A percentile compares a stretch with the other conserved stretches of the same genome.
These are phyloP conservation scores for Mortierella antarctica DNA, from an alignment of 192 early-diverging fungal species.

Conservation along the genomic window DNA sequence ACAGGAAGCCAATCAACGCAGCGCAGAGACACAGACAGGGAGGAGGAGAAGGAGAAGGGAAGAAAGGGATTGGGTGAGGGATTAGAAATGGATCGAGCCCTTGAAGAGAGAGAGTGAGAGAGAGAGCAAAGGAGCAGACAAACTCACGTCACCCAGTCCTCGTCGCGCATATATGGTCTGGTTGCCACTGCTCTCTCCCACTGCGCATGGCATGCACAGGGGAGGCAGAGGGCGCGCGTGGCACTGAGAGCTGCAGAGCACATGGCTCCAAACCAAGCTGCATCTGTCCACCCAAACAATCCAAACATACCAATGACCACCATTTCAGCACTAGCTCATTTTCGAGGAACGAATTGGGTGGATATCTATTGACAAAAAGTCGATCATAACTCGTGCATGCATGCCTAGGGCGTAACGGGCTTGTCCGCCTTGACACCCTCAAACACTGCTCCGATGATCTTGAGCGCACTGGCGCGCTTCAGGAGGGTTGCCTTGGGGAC, in stretches of 20 bases:
- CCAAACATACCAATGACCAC: too few relatives aligned
- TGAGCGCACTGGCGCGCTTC: conserved; percentile 83
- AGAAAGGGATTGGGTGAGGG: not conserved
- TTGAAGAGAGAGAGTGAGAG: not conserved
- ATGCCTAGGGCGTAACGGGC: conserved; percentile 17
- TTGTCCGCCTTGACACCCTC: conserved; percentile 74
- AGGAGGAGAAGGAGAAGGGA: not conserved
- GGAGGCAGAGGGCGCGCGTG: too few relatives aligned
- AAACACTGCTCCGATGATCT: conserved; percentile 88
- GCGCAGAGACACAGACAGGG: not conserved
- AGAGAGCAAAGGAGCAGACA: too few relatives aligned
- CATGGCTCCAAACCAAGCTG: too few relatives aligned
- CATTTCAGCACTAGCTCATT: too few relatives aligned
- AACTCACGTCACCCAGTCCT: too few relatives aligned
- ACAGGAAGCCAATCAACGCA: not conserved
- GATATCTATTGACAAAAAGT: conserved; percentile 1
- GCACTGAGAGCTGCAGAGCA: too few relatives aligned
- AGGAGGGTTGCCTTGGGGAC: conserved; percentile 64
- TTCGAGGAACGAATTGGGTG: not conserved
- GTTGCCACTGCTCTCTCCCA: too few relatives aligned
- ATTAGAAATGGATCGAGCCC: not conserved
- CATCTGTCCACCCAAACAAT: too few relatives aligned
- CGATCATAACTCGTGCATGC: not conserved
- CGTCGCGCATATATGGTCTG: too few relatives aligned
- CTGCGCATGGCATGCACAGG: too few relatives aligned